A percentile compares a stretch with the other conserved stretches of the same genome.
These are phyloP conservation scores for Globisporangium nodosum DNA, from an alignment of 352 stramenopile species.

Conservation along the genomic window DNA sequence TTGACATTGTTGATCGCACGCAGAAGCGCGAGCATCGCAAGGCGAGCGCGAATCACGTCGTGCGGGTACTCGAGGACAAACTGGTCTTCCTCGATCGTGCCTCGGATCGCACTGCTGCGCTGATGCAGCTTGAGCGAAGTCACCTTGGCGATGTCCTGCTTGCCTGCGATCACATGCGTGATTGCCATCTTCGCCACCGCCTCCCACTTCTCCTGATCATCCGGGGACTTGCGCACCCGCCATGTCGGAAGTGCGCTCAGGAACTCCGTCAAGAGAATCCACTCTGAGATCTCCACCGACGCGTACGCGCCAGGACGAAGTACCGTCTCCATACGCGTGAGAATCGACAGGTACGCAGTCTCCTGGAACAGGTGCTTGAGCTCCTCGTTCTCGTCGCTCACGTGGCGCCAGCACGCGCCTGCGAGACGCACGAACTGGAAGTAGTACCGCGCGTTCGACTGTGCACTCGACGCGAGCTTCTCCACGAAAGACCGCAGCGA, in stretches of 20 bases:
- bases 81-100: constrained; percentile 30
- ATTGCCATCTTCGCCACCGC: constrained; percentile 40
- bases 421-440: constrained; percentile 17
- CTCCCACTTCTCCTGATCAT: constrained; percentile 51
- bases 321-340: constrained; percentile 26
- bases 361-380: constrained; percentile 21
- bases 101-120: constrained; percentile 25
- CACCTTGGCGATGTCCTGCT: constrained; percentile 47
- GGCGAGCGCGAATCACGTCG: constrained; percentile 31
- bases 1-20: constrained; percentile 31
- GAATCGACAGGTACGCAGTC: constrained; percentile 20
- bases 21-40: constrained; percentile 44
- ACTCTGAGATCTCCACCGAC: constrained; percentile 34
- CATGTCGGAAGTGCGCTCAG: constrained; percentile 22
- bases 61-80: constrained; percentile 38
- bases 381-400: not conserved
- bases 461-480: constrained; percentile 12
- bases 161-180: constrained; percentile 52
- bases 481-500: constrained; percentile 14
- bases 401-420: constrained; percentile 14
- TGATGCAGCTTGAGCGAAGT: constrained; percentile 47
- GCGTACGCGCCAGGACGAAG: constrained; percentile 24
- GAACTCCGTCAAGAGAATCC: constrained; percentile 35
- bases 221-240: constrained; percentile 13
- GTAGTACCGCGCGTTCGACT: constrained; percentile 15